Evolutionary conservation across 2,329 filamentous ascomycete genomes (phyloP), one percentile per base, ranked within the genome.

Genomic region (Kalmusia sp.): DNA sequence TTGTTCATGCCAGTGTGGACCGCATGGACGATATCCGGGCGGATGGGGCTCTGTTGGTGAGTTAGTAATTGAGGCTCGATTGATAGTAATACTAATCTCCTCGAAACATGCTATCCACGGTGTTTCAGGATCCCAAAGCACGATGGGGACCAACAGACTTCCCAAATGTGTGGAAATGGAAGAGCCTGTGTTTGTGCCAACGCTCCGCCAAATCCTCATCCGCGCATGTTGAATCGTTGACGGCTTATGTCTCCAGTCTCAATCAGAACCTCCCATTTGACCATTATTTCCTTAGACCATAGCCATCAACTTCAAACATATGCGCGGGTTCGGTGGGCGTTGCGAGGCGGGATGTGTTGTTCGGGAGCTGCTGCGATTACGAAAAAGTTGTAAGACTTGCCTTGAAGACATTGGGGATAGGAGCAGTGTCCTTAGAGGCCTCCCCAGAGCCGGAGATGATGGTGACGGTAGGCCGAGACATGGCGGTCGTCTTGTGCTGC

Each of bases 1-100:
- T 99, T 99, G 80, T 93, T 93, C 86, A 99, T 96, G 77, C 95
- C 95, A 76, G 92, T 96, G 89, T 99, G 95, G 76, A 98, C 87
- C 81, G 93, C 90, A 87, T 98, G 93, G 79, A 99, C 95, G 79
- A 99, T 96, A 84, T 99, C 95, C 76, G 93, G 91, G 80, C 95
- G 93, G 86, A 99, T 98, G 72, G 95, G 95, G 73, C 91, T 87
- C 71, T 74, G 44, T 22, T 30, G 22, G 33, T 3, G 14, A 40
- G 55, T 64, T 52, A 64, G 57, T 35, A 43, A 43, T 46, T 46
- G 30, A 17, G 15, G 19, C 33, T 28, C 4, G 12, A 9, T n/a
- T 9, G 15, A 15, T 14, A 21, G 25, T 24, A 9, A 24, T 9
- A 12, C 41, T n/a, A 11, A 9, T 19, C 41, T 22, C 34, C 15